Evolutionary conservation across 2,329 filamentous ascomycete genomes (phyloP).

Genomic region (Amauroascus niger): DNA sequence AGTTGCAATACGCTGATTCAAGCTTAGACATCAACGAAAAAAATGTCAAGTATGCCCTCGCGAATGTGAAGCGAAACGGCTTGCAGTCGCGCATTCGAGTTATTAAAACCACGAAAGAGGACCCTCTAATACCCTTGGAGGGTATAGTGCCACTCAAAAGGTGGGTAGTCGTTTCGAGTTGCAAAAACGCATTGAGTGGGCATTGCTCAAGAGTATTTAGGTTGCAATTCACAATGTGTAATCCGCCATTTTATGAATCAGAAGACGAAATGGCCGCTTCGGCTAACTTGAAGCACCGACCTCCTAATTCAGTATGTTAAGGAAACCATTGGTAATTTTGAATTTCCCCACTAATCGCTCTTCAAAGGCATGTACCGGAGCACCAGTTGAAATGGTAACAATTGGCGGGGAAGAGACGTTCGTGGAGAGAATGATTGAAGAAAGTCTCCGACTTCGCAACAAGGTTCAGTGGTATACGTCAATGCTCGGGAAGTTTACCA

Average conservation of each 20-base stretch:
- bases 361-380: conserved; percentile 56
- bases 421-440: conserved; percentile 58
- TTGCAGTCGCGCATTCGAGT: conserved; percentile 57
- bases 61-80: conserved; percentile 59
- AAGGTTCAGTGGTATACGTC: conserved; percentile 78
- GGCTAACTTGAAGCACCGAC: conserved; percentile 55
- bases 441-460: conserved; percentile 52
- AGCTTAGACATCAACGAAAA: conserved; percentile 60
- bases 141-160: conserved; percentile 28
- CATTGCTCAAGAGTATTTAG: conserved; percentile 21
- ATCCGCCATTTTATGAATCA: conserved; percentile 88
- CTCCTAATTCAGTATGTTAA: conserved; percentile 56
- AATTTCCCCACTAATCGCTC: not conserved
- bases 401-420: conserved; percentile 69
- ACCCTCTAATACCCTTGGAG: conserved; percentile 55
- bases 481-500: conserved; percentile 77
- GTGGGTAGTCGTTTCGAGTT: conserved; percentile 11
- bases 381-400: conserved; percentile 76
- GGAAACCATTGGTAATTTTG: not conserved
- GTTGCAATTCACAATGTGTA: conserved; percentile 82
- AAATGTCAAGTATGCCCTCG: conserved; percentile 55
- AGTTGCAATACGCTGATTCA: not conserved
- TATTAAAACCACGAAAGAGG: conserved; percentile 44
- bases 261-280: conserved; percentile 56
- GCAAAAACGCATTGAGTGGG: not conserved